phyloP scores from a whole-genome alignment of 2,329 filamentous ascomycete species.

The Apiospora rasikravindrae region DNA sequence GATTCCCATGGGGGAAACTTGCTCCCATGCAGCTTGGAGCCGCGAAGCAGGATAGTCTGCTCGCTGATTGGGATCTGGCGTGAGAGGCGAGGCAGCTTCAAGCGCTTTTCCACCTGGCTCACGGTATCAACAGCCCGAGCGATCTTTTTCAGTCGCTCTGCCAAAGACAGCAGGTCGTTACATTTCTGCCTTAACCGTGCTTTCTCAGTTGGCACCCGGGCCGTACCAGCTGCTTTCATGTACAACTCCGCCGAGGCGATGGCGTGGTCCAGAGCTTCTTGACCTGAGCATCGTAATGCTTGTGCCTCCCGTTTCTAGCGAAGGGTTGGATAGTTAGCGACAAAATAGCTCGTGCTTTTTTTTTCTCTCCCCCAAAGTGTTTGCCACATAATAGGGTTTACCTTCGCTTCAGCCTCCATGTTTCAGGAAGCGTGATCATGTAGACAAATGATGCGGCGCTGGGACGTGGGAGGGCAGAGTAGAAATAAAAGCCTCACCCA shows the following conservation, averaged over 20 bases:
- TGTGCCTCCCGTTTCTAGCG: conserved; percentile 58
- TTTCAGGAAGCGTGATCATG: conserved; percentile 8
- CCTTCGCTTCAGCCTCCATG: conserved; percentile 55
- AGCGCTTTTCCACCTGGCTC: conserved; percentile 30
- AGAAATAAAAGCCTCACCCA: conserved; percentile 16
- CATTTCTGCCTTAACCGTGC: conserved; percentile 71
- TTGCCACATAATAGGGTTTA: conserved; percentile 27
- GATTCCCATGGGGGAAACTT: conserved; percentile 85
- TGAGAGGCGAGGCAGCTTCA: conserved; percentile 49
- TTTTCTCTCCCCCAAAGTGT: neutral
- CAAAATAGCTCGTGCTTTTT: conserved; percentile 11
- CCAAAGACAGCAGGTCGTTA: conserved; percentile 70
- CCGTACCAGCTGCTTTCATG: conserved; percentile 73
- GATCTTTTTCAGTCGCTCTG: conserved; percentile 74
- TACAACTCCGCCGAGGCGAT: conserved; percentile 82
- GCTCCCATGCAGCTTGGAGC: conserved; percentile 81
- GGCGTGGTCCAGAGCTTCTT: conserved; percentile 74
- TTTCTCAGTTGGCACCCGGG: conserved; percentile 66
- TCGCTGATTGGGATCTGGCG: conserved; percentile 72
- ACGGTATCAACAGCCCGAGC: conserved; percentile 28
- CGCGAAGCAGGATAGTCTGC: conserved; percentile 75
- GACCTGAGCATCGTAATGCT: conserved; percentile 55
- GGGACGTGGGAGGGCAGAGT: neutral
- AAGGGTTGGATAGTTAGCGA: conserved; percentile 19
- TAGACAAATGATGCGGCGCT: neutral